Evolutionary conservation across 441 rosid genomes (phyloP).

Genomic region (Erysimum pusillum): DNA sequence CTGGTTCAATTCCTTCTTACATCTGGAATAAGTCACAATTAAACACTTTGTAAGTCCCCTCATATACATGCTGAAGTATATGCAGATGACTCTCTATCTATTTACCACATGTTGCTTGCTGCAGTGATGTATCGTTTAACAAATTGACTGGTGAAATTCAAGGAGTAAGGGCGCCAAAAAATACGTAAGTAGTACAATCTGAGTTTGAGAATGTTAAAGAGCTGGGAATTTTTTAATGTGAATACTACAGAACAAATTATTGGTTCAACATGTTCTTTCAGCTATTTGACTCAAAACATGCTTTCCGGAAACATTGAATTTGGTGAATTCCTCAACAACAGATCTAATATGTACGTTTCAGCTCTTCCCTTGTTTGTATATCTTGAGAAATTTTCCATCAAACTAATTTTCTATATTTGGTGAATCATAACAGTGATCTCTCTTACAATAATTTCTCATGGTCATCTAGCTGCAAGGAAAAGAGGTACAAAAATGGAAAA

Average conservation of each 20-base stretch:
- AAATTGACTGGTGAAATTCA: constrained; percentile 34
- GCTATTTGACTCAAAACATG: constrained; percentile 70
- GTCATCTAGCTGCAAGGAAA: constrained; percentile 57
- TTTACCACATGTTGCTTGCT: background rate
- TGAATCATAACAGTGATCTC: constrained; percentile 64
- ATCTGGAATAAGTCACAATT: constrained; percentile 18
- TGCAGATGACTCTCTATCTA: background rate
- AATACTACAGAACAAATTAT: background rate
- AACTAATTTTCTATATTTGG: constrained; percentile 8
- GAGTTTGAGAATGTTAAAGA: background rate
- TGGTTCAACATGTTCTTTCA: constrained; percentile 15
- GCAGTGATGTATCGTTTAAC: constrained; percentile 42
- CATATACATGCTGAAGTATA: background rate
- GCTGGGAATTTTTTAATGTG: background rate
- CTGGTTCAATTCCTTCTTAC: constrained; percentile 39
- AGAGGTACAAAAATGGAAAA: constrained; percentile 48
- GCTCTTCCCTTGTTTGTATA: background rate
- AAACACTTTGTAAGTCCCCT: constrained; percentile 27
- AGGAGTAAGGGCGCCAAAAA: background rate
- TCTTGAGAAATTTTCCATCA: background rate
- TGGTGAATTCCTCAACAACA: constrained; percentile 23
- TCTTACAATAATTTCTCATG: constrained; percentile 74
- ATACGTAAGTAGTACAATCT: constrained; percentile 7
- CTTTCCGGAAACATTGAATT: constrained; percentile 67
- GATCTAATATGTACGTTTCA: constrained; percentile 29